These are phyloP conservation scores for Alternaria brassicae DNA, from an alignment of 2,329 filamentous ascomycete species.

Conservation along the genomic window DNA sequence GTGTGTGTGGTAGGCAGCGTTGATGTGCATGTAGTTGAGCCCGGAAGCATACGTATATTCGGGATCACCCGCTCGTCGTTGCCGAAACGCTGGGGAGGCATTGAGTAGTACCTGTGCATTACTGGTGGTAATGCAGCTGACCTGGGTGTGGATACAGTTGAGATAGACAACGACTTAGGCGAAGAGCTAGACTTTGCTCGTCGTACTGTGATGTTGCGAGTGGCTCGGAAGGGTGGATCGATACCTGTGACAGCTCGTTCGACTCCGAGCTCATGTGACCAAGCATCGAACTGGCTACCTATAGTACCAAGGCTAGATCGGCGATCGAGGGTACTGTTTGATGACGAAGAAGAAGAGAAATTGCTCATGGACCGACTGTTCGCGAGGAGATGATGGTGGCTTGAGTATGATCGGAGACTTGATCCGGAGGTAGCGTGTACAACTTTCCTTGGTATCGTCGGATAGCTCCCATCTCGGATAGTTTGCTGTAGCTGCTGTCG, in stretches of 20 bases:
- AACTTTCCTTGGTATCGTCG: constrained; percentile 15
- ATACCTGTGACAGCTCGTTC: constrained; percentile 21
- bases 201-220: constrained; percentile 15
- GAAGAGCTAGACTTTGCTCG: constrained; percentile 23
- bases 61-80: not conserved
- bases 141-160: constrained; percentile 14
- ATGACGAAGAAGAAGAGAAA: not conserved
- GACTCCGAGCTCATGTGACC: constrained; percentile 3
- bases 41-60: not conserved
- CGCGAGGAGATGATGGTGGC: constrained; percentile 26
- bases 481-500: constrained; percentile 17
- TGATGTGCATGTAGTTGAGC: not conserved
- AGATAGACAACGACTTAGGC: constrained; percentile 10
- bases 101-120: constrained; percentile 3
- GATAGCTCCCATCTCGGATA: constrained; percentile 15
- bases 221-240: constrained; percentile 18
- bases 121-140: not conserved
- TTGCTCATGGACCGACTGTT: constrained; percentile 21
- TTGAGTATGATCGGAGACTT: constrained; percentile 15
- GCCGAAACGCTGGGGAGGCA: not conserved
- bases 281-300: not conserved
- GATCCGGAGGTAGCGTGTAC: constrained; percentile 11
- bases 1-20: constrained; percentile 1
- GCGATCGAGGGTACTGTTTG: constrained; percentile 1
- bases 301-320: constrained; percentile 13